Conservation (phyloP, 306 rosid species). For the Trichosanthes cucumerina region DNA sequence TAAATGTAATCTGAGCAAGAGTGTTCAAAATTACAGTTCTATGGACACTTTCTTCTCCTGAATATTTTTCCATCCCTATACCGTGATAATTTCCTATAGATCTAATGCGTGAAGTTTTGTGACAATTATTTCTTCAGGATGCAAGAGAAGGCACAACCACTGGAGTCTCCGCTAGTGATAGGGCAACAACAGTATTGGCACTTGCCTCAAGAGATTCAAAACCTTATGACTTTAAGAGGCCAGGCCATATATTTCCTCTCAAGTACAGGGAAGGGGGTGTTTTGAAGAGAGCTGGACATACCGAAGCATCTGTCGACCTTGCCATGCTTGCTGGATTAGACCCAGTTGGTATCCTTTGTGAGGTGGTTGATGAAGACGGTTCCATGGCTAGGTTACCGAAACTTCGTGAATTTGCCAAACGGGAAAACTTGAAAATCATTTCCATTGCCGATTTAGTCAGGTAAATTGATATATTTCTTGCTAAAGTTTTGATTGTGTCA, state of each 20-base stretch:
- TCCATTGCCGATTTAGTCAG: constrained; percentile 92
- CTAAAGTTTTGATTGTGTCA: neutral
- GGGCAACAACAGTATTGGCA: constrained; percentile 75
- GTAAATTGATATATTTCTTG: constrained; percentile 20
- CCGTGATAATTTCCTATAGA: neutral
- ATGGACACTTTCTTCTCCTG: neutral
- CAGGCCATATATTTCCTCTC: constrained; percentile 92
- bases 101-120: neutral
- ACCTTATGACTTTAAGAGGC: constrained; percentile 82
- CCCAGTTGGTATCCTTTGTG: constrained; percentile 74
- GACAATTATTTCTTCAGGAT: constrained; percentile 31
- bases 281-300: constrained; percentile 92
- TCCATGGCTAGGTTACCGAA: constrained; percentile 94
- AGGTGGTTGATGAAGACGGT: constrained; percentile 96
- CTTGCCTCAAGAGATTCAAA: constrained; percentile 86
- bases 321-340: constrained; percentile 74
- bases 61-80: neutral
- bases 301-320: constrained; percentile 96
- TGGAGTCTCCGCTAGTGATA: constrained; percentile 84
- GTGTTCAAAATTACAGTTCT: neutral
- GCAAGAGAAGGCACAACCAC: constrained; percentile 81
- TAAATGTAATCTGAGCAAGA: neutral
- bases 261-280: constrained; percentile 95
- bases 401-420: constrained; percentile 67
- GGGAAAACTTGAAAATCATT: constrained; percentile 66